phyloP scores from a whole-genome alignment of 345 rosid species.

The Eucalyptus sideroxylon region DNA sequence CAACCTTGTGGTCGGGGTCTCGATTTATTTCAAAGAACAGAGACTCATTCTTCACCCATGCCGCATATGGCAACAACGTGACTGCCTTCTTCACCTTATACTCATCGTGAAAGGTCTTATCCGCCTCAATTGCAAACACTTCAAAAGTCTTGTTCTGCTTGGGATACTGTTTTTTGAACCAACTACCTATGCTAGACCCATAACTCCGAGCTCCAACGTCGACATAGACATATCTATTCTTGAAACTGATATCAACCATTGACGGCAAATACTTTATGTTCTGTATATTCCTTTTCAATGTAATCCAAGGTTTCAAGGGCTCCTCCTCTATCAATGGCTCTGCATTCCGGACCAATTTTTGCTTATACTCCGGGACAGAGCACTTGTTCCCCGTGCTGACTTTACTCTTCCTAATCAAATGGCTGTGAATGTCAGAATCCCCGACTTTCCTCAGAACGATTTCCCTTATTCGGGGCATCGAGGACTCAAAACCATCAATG shows the following conservation, averaged over 20 bases:
- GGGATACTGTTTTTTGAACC: constrained; percentile 95
- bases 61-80: constrained; percentile 76
- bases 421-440: constrained; percentile 2
- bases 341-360: constrained; percentile 46
- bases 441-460: constrained; percentile 47
- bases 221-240: constrained; percentile 77
- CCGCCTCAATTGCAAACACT: constrained; percentile 89
- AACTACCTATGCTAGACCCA: constrained; percentile 94
- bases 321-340: constrained; percentile 71
- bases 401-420: constrained; percentile 1
- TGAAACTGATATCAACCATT: constrained; percentile 85
- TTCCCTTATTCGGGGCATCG: constrained; percentile 55
- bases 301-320: constrained; percentile 97
- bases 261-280: constrained; percentile 72
- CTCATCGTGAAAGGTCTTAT: constrained; percentile 56
- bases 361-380: constrained; percentile 53
- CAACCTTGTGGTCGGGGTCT: constrained; percentile 57
- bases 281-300: constrained; percentile 68
- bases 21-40: constrained; percentile 72
- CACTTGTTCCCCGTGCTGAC: constrained; percentile 26
- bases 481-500: constrained; percentile 56
- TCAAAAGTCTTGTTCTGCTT: constrained; percentile 88
- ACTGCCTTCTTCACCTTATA: constrained; percentile 56
- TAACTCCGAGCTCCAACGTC: constrained; percentile 97
- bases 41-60: constrained; percentile 92